Conservation (phyloP, 306 rosid genomes). For the Mucuna pruriens region DNA sequence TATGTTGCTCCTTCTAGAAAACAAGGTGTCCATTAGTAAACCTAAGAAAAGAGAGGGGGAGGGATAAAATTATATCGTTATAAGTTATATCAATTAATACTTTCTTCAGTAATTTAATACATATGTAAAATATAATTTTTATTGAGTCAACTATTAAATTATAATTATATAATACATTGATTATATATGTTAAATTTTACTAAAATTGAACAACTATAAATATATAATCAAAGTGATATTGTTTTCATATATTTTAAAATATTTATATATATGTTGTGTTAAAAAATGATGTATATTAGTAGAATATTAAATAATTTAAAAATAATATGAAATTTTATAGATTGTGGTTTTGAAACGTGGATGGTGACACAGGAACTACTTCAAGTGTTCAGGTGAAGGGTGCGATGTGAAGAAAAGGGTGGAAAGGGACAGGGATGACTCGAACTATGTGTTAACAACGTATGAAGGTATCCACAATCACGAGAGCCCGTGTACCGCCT, state of each 20-base stretch:
- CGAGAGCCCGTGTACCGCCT: constrained; percentile 47
- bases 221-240: not conserved
- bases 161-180: not conserved
- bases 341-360: not conserved
- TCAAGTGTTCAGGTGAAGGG: constrained; percentile 74
- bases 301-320: not conserved
- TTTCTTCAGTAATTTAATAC: no score
- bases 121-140: no score
- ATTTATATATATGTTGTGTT: not conserved
- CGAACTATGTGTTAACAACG: constrained; percentile 70
- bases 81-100: no score
- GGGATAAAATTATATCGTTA: no score
- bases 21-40: no score
- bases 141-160: not conserved
- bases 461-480: constrained; percentile 87
- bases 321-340: not conserved
- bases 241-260: not conserved
- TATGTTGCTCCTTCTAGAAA: no score
- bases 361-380: constrained; percentile 67
- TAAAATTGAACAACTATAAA: not conserved
- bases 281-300: not conserved
- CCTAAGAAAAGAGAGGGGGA: no score
- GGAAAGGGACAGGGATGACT: constrained; percentile 74
- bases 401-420: constrained; percentile 84
- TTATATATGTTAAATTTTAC: not conserved